Percentiles rank a stretch among this genome's conserved stretches.
Evolutionary conservation across 116 monocot species (phyloP).

Genomic region (Trichopus zeylanicus): DNA sequence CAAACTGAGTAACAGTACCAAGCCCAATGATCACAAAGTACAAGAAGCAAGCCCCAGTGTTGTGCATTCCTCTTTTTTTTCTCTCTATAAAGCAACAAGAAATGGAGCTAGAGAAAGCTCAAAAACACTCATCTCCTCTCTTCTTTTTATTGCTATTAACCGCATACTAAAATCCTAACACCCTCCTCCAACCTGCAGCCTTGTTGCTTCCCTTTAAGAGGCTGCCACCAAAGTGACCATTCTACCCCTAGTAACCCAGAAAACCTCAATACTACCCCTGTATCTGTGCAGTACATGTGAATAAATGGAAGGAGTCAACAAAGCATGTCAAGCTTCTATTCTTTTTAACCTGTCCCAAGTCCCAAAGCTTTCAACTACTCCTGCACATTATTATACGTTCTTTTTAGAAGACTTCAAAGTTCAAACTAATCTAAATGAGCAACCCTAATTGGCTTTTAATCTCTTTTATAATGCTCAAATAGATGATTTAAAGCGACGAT

Average conservation of each 20-base stretch:
- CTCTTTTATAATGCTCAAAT: no score
- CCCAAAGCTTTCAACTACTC: not conserved
- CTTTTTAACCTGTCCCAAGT: not conserved
- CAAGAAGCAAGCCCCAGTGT: not conserved
- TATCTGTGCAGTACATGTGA: not conserved
- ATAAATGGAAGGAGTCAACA: not conserved
- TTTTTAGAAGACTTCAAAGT: not conserved
- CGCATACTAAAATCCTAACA: not conserved
- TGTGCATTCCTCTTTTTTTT: not conserved
- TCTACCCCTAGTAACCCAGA: not conserved
- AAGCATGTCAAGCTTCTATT: constrained; percentile 1
- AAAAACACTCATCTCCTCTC: not conserved
- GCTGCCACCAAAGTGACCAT: not conserved
- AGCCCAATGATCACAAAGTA: not conserved
- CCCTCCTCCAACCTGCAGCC: not conserved
- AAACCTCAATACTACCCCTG: not conserved
- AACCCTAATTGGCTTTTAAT: no score
- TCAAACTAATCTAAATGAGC: no score
- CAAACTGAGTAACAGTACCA: not conserved
- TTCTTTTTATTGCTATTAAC: constrained; percentile 10
- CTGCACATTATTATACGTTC: not conserved
- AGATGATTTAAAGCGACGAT: no score
- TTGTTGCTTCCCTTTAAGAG: not conserved
- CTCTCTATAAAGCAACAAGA: not conserved
- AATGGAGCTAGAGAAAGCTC: not conserved